Evolutionary conservation across 1,284 basidiomycete species (phyloP), one percentile per base, ranked within the genome.

Genomic region (Sanguinoderma infundibulare): DNA sequence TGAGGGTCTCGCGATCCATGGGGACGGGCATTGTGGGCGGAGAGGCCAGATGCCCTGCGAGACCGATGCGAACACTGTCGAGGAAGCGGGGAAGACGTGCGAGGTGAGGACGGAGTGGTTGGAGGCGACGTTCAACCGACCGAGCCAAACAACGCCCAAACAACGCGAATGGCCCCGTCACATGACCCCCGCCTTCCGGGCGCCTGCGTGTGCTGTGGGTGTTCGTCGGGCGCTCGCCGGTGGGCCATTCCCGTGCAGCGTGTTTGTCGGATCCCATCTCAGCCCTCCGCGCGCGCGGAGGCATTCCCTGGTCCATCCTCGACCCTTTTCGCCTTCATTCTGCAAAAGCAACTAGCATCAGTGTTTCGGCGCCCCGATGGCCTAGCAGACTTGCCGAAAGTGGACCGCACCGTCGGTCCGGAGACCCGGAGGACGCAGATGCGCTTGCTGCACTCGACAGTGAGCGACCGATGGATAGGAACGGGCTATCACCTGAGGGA

Each of bases 1-100:
- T 80, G 32, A 92, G 81, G 55, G 77, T 77, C 66, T 83, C 77
- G 67, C 85, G 81, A 65, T 80, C 79, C n/a, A 84, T 83, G 40
- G 83, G 68, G 8, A 78, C 72, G 34, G 81, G 72, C 87, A 87
- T 87, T 49, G 62, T 52, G 38, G 53, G 12, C 35, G 39, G 52
- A 52, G 63, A 58, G 36, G 52, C 44, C 38, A 8, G 8, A 14
- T 22, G 57, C 46, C 62, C 42, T 53, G 44, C 30, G 38, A 30
- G 38, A 57, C 38, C 30, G 57, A 58, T 46, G 26, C 9, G 52
- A 32, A 6, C 38, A 34, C 49, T 34, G 49, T 35, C 20, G 49
- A 35, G 54, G 42, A 34, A 14, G 24, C n/a, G 44, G 42, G 26
- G 26, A 34, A 35, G 40, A 30, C 30, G 42, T 52, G 30, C 53